phyloP scores from a whole-genome alignment of 2,329 filamentous ascomycete genomes.

The Lachnellula hyalina region DNA sequence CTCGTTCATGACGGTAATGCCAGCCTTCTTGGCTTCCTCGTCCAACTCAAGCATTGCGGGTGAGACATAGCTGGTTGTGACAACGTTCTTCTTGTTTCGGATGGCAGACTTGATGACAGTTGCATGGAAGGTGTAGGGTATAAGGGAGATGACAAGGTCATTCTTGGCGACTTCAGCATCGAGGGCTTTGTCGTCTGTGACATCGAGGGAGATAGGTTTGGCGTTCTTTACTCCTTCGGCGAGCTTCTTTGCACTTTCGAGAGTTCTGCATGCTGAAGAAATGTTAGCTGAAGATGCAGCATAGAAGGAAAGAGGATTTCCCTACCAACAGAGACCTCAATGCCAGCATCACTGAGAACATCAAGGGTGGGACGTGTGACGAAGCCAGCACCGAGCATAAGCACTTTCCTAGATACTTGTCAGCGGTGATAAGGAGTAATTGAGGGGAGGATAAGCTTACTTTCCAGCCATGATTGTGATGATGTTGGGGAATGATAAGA shows the following conservation, averaged over 20 bases:
- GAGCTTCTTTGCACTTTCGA: conserved; percentile 71
- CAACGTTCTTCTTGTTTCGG: conserved; percentile 88
- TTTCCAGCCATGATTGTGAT: conserved; percentile 22
- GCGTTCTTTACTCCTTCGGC: conserved; percentile 67
- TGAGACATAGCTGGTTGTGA: conserved; percentile 90
- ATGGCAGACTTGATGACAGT: conserved; percentile 91
- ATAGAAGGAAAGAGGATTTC: background rate
- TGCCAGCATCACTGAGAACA: conserved; percentile 50
- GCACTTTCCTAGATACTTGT: conserved; percentile 31
- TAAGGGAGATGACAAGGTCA: conserved; percentile 75
- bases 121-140: conserved; percentile 88
- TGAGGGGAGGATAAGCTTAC: conserved; percentile 8
- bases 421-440: background rate
- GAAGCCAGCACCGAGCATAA: conserved; percentile 48
- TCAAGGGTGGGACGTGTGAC: conserved; percentile 54
- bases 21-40: conserved; percentile 74
- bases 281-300: background rate
- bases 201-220: conserved; percentile 76
- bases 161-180: conserved; percentile 76
- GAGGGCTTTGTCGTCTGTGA: conserved; percentile 68
- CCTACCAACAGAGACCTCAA: conserved; percentile 52
- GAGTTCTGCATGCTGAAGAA: conserved; percentile 68
- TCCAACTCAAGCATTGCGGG: conserved; percentile 90
- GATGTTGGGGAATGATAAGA: background rate
- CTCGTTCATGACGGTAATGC: conserved; percentile 97